phyloP scores from a whole-genome alignment of 371 early-diverging fungal genomes.

The Syncephalastrum sp. region DNA sequence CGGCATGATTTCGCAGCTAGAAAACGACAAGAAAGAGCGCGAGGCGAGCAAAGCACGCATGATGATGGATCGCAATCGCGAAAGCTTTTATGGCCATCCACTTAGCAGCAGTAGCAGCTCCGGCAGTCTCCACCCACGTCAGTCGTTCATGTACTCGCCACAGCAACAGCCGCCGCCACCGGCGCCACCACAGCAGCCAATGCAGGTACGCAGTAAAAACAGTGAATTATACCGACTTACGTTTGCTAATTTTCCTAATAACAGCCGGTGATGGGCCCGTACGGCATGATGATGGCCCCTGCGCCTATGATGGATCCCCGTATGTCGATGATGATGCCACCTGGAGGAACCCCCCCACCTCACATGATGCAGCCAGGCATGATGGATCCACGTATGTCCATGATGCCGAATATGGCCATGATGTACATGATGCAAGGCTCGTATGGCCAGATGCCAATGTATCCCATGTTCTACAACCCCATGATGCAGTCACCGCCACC shows the following conservation, averaged over 20 bases:
- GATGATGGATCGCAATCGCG: constrained; percentile 37
- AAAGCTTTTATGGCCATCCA: constrained; percentile 3
- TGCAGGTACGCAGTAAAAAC: constrained; percentile 12
- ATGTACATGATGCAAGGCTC: constrained; percentile 3
- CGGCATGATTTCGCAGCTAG: constrained; percentile 38
- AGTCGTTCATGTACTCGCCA: too few species aligned
- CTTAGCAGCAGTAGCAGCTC: background rate
- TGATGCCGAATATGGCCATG: constrained; percentile 3
- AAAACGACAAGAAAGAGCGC: constrained; percentile 30
- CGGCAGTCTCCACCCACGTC: constrained; percentile 5
- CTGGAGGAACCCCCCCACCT: too few species aligned
- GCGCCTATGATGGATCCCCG: constrained; percentile 32
- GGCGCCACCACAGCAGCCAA: constrained; percentile 6
- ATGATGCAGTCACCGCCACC: too few species aligned
- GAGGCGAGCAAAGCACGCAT: constrained; percentile 28
- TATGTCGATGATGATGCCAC: constrained; percentile 25
- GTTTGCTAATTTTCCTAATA: background rate
- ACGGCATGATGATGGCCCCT: background rate
- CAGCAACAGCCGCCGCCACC: too few species aligned
- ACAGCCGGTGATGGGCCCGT: constrained; percentile 20
- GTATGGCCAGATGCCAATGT: too few species aligned
- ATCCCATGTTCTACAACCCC: too few species aligned
- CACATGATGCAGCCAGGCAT: constrained; percentile 2
- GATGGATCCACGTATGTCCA: constrained; percentile 9
- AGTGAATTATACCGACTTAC: background rate